Conservation (phyloP, 2,329 filamentous ascomycete species). For the Plenodomus tracheiphilus region DNA sequence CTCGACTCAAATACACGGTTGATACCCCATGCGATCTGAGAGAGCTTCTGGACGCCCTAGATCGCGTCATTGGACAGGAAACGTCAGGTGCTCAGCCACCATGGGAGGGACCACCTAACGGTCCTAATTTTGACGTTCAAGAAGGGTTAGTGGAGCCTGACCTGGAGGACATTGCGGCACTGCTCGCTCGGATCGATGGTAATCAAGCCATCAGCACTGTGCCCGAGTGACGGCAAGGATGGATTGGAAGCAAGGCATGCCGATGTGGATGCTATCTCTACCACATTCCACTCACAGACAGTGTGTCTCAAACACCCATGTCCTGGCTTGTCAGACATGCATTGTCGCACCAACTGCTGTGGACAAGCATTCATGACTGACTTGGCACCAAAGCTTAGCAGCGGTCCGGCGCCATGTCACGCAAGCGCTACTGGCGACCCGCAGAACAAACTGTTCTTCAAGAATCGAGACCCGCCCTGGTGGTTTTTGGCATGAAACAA, state of each 20-base stretch:
- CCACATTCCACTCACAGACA: neutral
- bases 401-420: conserved; percentile 8
- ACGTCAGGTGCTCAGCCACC: neutral
- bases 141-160: neutral
- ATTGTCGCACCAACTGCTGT: conserved; percentile 6
- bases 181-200: neutral
- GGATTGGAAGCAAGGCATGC: neutral
- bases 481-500: neutral
- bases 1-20: neutral
- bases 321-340: neutral
- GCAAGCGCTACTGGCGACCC: conserved; percentile 1
- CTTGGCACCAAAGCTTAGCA: conserved; percentile 35
- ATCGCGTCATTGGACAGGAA: neutral
- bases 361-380: conserved; percentile 25
- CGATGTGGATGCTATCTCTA: neutral
- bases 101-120: neutral
- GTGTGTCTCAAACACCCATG: neutral
- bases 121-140: neutral
- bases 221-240: neutral
- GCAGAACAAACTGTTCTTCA: neutral
- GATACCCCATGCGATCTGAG: neutral
- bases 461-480: conserved; percentile 6
- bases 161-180: neutral
- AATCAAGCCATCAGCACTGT: neutral
- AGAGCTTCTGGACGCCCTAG: neutral